phyloP scores from a whole-genome alignment of 805 yeast species.

The Scheffersomyces spartinae region DNA sequence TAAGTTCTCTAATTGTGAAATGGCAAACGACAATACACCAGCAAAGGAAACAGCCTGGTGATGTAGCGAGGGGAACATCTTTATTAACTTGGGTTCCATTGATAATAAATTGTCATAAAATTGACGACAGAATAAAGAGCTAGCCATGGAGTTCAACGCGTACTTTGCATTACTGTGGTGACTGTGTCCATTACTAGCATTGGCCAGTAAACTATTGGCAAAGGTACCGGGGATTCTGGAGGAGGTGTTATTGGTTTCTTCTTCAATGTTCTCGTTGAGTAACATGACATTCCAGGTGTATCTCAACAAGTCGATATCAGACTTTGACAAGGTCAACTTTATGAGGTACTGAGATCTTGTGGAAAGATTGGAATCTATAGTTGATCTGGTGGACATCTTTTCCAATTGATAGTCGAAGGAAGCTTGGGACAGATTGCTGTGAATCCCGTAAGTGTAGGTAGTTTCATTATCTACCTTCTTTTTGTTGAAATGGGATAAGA shows the following conservation, averaged over 20 bases:
- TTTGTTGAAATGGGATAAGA: too few species aligned
- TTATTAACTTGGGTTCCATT: constrained; percentile 50
- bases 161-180: constrained; percentile 1
- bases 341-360: constrained; percentile 2
- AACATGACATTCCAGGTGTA: constrained; percentile 30
- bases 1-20: constrained; percentile 51
- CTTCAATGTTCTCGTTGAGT: constrained; percentile 19
- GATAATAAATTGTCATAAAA: constrained; percentile 58
- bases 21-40: constrained; percentile 61
- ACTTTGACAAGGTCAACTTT: constrained; percentile 9
- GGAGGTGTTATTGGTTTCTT: constrained; percentile 6
- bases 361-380: not conserved
- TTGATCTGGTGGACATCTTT: not conserved
- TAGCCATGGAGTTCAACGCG: constrained; percentile 10
- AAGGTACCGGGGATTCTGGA: constrained; percentile 26
- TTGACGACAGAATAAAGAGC: constrained; percentile 62
- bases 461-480: too few species aligned
- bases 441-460: too few species aligned
- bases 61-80: constrained; percentile 58
- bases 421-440: too few species aligned
- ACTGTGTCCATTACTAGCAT: not conserved
- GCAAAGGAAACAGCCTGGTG: constrained; percentile 78
- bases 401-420: too few species aligned
- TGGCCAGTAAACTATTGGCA: constrained; percentile 7
- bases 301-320: constrained; percentile 27